A percentile compares a stretch with the other conserved stretches of the same genome.
These are phyloP conservation scores for Alternaria ethzedia DNA, from an alignment of 2,329 filamentous ascomycete genomes.

Conservation along the genomic window DNA sequence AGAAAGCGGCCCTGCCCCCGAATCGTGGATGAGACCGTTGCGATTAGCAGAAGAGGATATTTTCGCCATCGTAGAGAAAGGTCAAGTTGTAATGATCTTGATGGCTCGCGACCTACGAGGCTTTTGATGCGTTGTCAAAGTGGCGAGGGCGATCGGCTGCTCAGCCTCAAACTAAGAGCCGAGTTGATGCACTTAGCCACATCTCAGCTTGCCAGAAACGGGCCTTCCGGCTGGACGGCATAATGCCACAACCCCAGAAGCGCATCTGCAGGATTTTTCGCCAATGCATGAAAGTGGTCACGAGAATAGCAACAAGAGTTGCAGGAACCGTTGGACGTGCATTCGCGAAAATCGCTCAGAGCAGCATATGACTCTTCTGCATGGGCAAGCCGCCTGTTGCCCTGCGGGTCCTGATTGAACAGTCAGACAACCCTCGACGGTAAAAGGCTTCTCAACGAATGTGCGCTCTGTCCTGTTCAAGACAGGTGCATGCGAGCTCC, in stretches of 20 bases:
- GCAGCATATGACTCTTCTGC: constrained; percentile 40
- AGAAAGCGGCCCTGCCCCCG: constrained; percentile 24
- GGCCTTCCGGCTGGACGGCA: constrained; percentile 31
- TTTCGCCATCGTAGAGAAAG: constrained; percentile 13
- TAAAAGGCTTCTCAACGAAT: constrained; percentile 30
- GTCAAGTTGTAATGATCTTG: constrained; percentile 1
- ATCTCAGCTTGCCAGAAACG: constrained; percentile 36
- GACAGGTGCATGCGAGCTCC: constrained; percentile 36
- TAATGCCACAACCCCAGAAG: constrained; percentile 14
- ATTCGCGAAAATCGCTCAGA: constrained; percentile 32
- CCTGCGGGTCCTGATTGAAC: constrained; percentile 39
- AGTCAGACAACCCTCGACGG: constrained; percentile 23
- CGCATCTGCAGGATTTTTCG: constrained; percentile 24
- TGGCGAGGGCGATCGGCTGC: constrained; percentile 37
- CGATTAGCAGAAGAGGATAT: constrained; percentile 19
- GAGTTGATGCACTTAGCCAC: constrained; percentile 39
- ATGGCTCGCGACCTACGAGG: constrained; percentile 20
- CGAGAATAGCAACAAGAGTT: constrained; percentile 32
- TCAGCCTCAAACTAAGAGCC: constrained; percentile 42
- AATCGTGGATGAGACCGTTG: constrained; percentile 32
- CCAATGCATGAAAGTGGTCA: constrained; percentile 30
- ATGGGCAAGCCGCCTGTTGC: constrained; percentile 27
- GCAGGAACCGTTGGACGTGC: constrained; percentile 28
- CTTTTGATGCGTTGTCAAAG: constrained; percentile 42
- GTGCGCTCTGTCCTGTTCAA: constrained; percentile 23